Evolutionary conservation across 306 rosid genomes (phyloP).

Genomic region (Cicer cuneatum): DNA sequence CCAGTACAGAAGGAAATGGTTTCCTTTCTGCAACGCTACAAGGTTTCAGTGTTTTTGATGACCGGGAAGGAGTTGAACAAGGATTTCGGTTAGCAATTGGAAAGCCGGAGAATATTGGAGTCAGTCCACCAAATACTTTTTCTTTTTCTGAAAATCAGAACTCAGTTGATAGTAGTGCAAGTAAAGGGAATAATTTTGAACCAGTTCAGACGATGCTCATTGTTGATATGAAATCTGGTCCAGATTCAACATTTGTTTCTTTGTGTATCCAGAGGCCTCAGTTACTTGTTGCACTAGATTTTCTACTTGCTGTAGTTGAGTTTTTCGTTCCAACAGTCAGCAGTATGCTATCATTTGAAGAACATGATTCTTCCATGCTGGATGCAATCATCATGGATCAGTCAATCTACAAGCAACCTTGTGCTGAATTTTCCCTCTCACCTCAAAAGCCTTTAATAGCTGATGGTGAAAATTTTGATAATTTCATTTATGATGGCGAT

Average conservation of each 20-base stretch:
- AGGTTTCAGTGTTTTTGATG: constrained; percentile 85
- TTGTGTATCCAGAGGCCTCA: constrained; percentile 89
- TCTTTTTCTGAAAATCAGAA: constrained; percentile 51
- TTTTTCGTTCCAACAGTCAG: constrained; percentile 88
- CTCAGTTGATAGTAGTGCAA: constrained; percentile 45
- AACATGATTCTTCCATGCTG: constrained; percentile 53
- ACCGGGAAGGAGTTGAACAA: constrained; percentile 87
- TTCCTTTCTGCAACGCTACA: constrained; percentile 87
- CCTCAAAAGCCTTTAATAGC: constrained; percentile 79
- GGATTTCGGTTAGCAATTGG: constrained; percentile 93
- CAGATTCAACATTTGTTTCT: constrained; percentile 65
- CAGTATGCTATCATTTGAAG: constrained; percentile 67
- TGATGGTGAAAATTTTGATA: constrained; percentile 74
- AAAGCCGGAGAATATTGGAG: constrained; percentile 63
- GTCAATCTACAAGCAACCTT: constrained; percentile 74
- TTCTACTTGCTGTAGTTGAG: constrained; percentile 90
- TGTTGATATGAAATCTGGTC: constrained; percentile 74
- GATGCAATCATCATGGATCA: constrained; percentile 72
- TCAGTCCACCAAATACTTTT: constrained; percentile 46
- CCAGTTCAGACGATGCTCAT: constrained; percentile 88
- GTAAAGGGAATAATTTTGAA: constrained; percentile 45
- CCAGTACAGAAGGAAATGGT: constrained; percentile 76
- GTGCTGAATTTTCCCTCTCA: constrained; percentile 70
- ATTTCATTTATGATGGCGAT: constrained; percentile 87
- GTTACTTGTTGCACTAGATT: constrained; percentile 92